Evolutionary conservation across 2,329 filamentous ascomycete genomes (phyloP).

Genomic region (Clonostachys solani): DNA sequence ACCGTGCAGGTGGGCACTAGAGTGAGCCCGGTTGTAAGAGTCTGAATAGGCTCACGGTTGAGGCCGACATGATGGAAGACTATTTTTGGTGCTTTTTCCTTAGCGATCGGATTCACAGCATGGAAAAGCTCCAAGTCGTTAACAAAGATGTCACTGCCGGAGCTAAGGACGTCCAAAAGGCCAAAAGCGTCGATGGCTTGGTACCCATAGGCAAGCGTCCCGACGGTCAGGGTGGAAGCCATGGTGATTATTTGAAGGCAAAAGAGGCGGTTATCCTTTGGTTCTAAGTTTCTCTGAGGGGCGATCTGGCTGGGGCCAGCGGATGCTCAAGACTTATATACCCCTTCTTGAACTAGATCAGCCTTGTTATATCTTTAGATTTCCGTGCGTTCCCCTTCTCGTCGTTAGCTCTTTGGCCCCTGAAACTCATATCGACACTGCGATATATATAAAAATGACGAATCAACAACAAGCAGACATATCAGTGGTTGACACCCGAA

Average conservation of each 20-base stretch:
- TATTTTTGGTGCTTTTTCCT: background rate
- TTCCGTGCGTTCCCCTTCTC: no score
- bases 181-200: slow-evolving; percentile 25
- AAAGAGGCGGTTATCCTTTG: no score
- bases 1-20: slow-evolving; percentile 21
- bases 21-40: slow-evolving; percentile 4
- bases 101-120: slow-evolving; percentile 1
- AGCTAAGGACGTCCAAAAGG: slow-evolving; percentile 21
- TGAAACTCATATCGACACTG: no score
- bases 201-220: slow-evolving; percentile 18
- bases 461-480: no score
- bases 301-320: no score
- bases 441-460: no score
- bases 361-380: no score
- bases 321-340: no score
- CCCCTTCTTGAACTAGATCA: no score
- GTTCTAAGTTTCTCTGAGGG: no score
- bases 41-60: slow-evolving; percentile 16
- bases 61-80: slow-evolving; percentile 26
- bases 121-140: slow-evolving; percentile 2
- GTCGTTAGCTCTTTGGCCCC: no score
- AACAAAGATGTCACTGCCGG: slow-evolving; percentile 11
- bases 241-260: slow-evolving; percentile 3
- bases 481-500: no score
- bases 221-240: slow-evolving; percentile 14